Conservation (phyloP, 169 alveolate genomes). For the Plasmodium fragile region DNA sequence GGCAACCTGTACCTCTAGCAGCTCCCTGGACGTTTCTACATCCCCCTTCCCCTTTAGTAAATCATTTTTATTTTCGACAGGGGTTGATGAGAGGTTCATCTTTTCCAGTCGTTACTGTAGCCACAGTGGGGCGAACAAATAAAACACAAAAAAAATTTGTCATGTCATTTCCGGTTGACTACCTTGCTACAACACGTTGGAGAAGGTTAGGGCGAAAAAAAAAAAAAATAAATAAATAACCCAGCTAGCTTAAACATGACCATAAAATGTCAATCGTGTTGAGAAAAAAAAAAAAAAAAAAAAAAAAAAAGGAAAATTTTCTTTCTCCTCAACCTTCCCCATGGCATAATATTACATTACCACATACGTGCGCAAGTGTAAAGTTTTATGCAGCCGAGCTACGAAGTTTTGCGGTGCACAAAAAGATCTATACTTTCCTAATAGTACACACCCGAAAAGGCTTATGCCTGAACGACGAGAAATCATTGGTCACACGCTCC, state of each 20-base stretch:
- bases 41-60: conserved; percentile 52
- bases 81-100: conserved; percentile 27
- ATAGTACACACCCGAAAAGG: background rate
- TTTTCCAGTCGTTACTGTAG: background rate
- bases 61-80: conserved; percentile 30
- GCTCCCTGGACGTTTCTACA: conserved; percentile 22
- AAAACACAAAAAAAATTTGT: background rate
- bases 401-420: background rate
- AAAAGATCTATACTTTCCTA: background rate
- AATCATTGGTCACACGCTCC: background rate
- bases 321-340: background rate
- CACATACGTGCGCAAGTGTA: background rate
- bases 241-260: background rate
- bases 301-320: background rate
- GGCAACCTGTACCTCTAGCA: conserved; percentile 44
- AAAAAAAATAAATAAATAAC: background rate
- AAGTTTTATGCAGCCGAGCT: background rate
- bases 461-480: background rate
- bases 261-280: background rate
- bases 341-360: background rate
- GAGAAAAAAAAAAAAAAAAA: background rate
- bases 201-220: background rate
- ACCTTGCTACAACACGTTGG: background rate
- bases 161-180: background rate
- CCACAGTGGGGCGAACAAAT: background rate